A percentile compares a stretch with the other conserved stretches of the same genome.
Evolutionary conservation across 2,329 filamentous ascomycete genomes (phyloP).

Genomic region (Xylariaceae sp.): DNA sequence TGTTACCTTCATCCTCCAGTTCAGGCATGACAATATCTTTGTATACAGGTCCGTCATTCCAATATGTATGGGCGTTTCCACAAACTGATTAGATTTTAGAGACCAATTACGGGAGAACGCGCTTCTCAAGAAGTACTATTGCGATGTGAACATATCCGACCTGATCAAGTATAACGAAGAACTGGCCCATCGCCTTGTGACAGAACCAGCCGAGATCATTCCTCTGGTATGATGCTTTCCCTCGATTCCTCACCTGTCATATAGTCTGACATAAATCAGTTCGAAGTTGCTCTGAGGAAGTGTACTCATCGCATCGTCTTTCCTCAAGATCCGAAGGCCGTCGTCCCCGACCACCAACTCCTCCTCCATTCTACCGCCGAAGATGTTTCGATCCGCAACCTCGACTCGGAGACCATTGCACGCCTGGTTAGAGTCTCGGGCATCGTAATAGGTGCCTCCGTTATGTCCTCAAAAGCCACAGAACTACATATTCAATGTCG

Average conservation of each 20-base stretch:
- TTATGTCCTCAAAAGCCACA: slow-evolving; percentile 93
- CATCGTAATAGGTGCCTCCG: slow-evolving; percentile 95
- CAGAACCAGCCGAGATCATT: slow-evolving; percentile 87
- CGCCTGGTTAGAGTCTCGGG: slow-evolving; percentile 94
- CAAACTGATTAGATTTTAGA: slow-evolving; percentile 45
- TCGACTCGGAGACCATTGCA: slow-evolving; percentile 89
- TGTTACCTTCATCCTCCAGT: slow-evolving; percentile 88
- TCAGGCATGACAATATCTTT: slow-evolving; percentile 89
- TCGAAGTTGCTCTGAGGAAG: slow-evolving; percentile 82
- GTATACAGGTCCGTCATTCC: slow-evolving; percentile 71
- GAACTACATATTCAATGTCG: slow-evolving; percentile 82
- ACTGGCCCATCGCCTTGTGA: slow-evolving; percentile 82
- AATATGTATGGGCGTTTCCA: background rate
- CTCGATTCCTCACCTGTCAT: background rate
- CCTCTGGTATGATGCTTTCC: slow-evolving; percentile 62
- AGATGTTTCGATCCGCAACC: slow-evolving; percentile 86
- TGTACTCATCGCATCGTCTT: slow-evolving; percentile 94
- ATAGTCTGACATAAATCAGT: slow-evolving; percentile 47
- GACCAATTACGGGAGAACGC: slow-evolving; percentile 96
- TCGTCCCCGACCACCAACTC: slow-evolving; percentile 86
- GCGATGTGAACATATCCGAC: slow-evolving; percentile 93
- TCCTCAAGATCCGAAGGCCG: slow-evolving; percentile 62
- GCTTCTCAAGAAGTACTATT: slow-evolving; percentile 88
- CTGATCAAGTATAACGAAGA: slow-evolving; percentile 96
- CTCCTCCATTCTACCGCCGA: slow-evolving; percentile 90